Percentiles rank a stretch among this genome's conserved stretches.
Evolutionary conservation across 176 grass and related monocot genomes (phyloP).

Genomic region (Paspalum vaginatum): DNA sequence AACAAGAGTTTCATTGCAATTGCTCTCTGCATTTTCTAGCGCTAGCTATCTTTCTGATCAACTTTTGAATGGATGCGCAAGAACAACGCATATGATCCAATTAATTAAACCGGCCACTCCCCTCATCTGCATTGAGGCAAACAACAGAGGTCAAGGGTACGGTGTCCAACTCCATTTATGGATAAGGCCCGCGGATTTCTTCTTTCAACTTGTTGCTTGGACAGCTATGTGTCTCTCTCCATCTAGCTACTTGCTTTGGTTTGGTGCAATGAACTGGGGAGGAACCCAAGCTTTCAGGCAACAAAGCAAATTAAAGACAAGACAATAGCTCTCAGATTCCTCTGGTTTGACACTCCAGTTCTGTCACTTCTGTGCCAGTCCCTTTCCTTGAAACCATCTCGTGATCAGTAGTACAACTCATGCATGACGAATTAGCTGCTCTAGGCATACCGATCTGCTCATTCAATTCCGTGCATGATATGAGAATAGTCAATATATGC

Average conservation of each 20-base stretch:
- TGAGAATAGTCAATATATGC: neutral
- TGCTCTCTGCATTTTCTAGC: neutral
- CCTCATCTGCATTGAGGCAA: neutral
- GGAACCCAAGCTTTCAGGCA: constrained; percentile 7
- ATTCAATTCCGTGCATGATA: neutral
- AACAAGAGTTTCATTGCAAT: neutral
- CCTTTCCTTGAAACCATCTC: neutral
- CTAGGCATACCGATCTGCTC: neutral
- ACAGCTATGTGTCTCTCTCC: neutral
- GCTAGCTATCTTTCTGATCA: neutral
- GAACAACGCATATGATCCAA: neutral
- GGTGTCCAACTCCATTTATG: neutral
- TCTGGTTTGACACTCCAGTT: constrained; percentile 14
- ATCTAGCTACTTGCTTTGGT: neutral
- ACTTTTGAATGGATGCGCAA: neutral
- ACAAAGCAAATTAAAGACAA: constrained; percentile 5
- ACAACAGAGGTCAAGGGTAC: neutral
- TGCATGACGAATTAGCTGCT: neutral
- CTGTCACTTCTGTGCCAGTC: neutral
- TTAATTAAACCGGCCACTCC: neutral
- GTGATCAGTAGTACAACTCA: constrained; percentile 8
- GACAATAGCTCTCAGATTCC: constrained; percentile 12
- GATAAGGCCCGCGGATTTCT: constrained; percentile 1
- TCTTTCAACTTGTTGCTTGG: neutral
- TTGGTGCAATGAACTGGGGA: constrained; percentile 16